Conservation (phyloP, 306 rosid species). For the Cercis canadensis region DNA sequence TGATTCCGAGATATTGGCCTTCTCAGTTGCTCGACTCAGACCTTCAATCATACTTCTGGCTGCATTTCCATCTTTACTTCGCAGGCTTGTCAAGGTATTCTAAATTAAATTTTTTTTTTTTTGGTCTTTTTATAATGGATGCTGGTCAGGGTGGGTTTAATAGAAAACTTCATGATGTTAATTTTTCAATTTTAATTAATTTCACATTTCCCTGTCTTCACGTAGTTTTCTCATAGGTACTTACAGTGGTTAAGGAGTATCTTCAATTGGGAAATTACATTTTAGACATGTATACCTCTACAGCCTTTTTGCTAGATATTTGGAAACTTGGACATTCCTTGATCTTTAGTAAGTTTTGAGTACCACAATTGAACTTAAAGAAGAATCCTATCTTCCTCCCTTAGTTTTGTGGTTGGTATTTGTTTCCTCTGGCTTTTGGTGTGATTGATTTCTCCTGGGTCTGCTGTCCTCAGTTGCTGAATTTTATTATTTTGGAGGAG, state of each 20-base stretch:
- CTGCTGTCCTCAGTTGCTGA: not conserved
- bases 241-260: slow-evolving; percentile 15
- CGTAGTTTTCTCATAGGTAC: no score
- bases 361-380: not conserved
- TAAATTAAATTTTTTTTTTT: no score
- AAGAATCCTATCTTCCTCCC: slow-evolving; percentile 4
- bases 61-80: slow-evolving; percentile 72
- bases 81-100: slow-evolving; percentile 73
- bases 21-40: slow-evolving; percentile 69
- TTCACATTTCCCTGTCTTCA: not conserved
- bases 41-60: slow-evolving; percentile 61
- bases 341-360: slow-evolving; percentile 6
- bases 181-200: not conserved
- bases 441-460: not conserved
- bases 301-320: slow-evolving; percentile 4
- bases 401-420: not conserved
- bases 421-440: not conserved
- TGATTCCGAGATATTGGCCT: slow-evolving; percentile 73
- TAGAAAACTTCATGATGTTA: slow-evolving; percentile 24
- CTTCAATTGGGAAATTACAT: slow-evolving; percentile 23
- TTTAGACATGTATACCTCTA: slow-evolving; percentile 1
- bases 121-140: not conserved
- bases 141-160: slow-evolving; percentile 12
- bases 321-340: not conserved
- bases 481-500: not conserved